phyloP scores from a whole-genome alignment of 2,329 filamentous ascomycete genomes.

The Xylariaceae sp. region DNA sequence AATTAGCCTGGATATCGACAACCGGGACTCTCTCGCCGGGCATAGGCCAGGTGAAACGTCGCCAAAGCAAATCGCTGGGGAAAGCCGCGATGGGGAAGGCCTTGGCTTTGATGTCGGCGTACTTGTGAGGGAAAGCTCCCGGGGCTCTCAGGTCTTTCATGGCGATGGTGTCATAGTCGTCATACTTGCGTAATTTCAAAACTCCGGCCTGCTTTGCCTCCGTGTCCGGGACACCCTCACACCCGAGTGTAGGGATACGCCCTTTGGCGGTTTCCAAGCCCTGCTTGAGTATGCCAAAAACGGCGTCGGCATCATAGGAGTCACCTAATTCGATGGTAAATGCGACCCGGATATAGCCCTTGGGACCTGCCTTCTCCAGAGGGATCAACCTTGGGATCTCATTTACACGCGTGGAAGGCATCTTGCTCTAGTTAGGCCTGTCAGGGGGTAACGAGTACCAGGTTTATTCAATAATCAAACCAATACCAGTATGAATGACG shows the following conservation, averaged over 20 bases:
- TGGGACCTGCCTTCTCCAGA: slow-evolving; percentile 33
- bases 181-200: slow-evolving; percentile 28
- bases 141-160: slow-evolving; percentile 27
- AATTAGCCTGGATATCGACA: slow-evolving; percentile 28
- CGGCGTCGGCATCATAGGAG: slow-evolving; percentile 28
- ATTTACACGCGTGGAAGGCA: slow-evolving; percentile 18
- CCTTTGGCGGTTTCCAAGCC: slow-evolving; percentile 30
- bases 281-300: slow-evolving; percentile 24
- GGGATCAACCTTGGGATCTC: slow-evolving; percentile 24
- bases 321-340: slow-evolving; percentile 33
- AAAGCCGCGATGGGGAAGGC: slow-evolving; percentile 26
- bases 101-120: slow-evolving; percentile 26
- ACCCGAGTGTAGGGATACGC: slow-evolving; percentile 29
- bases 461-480: neutral
- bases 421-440: slow-evolving; percentile 11
- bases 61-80: slow-evolving; percentile 23
- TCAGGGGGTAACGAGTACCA: neutral
- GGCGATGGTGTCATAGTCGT: slow-evolving; percentile 25
- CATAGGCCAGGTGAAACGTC: slow-evolving; percentile 25
- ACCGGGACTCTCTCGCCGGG: slow-evolving; percentile 22
- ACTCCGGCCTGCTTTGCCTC: slow-evolving; percentile 31
- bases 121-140: slow-evolving; percentile 24
- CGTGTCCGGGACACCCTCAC: slow-evolving; percentile 31
- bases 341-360: slow-evolving; percentile 33
- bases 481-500: neutral